These are phyloP conservation scores for Daedaleopsis nitida DNA, from an alignment of 768 basidiomycete species.

Conservation along the genomic window DNA sequence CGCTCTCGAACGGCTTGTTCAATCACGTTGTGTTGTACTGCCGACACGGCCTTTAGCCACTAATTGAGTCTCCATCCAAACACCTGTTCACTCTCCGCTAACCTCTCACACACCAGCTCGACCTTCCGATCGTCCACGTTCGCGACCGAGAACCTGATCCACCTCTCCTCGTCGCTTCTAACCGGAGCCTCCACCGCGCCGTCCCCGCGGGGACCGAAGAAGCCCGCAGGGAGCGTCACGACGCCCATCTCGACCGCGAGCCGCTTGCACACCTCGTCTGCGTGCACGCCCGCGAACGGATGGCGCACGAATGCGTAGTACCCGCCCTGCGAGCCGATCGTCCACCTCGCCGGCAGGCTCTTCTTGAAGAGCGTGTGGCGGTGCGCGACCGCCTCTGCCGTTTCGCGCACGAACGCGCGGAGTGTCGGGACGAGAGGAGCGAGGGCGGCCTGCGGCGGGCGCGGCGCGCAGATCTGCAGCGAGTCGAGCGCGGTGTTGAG, in stretches of 20 bases:
- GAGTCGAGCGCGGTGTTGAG: conserved; percentile 71
- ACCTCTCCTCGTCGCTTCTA: conserved; percentile 50
- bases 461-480: conserved; percentile 79
- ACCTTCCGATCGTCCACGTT: conserved; percentile 73
- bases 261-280: conserved; percentile 55
- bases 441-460: conserved; percentile 71
- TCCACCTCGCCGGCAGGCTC: conserved; percentile 56
- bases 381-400: conserved; percentile 47
- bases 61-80: conserved; percentile 43
- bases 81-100: conserved; percentile 39
- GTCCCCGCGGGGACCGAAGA: conserved; percentile 44
- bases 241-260: conserved; percentile 67
- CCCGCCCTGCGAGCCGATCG: conserved; percentile 63
- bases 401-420: conserved; percentile 51
- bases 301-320: conserved; percentile 81
- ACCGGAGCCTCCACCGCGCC: conserved; percentile 27
- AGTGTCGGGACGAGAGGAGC: conserved; percentile 54
- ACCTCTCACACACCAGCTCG: conserved; percentile 50
- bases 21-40: no score
- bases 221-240: conserved; percentile 62
- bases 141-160: conserved; percentile 81
- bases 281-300: conserved; percentile 51
- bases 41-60: not conserved
- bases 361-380: conserved; percentile 60
- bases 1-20: no score